Percentiles rank a stretch among this genome's conserved stretches.
Conservation (phyloP, 805 yeast species). For the Spathaspora sp. region DNA sequence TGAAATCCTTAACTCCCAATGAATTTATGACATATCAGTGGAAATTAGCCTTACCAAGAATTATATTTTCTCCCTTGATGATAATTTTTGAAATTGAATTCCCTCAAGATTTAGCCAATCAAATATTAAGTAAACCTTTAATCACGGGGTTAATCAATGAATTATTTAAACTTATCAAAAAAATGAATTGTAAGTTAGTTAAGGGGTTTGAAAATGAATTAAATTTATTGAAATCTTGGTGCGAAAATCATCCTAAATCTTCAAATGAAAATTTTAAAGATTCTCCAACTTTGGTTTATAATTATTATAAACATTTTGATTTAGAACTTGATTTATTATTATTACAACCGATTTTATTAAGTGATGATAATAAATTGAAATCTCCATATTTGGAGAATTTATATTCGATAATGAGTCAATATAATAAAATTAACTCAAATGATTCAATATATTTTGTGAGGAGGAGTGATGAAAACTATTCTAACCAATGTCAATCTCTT, state of each 20-base stretch:
- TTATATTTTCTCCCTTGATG: slow-evolving; percentile 74
- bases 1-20: slow-evolving; percentile 47
- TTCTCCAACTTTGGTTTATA: slow-evolving; percentile 62
- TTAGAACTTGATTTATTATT: slow-evolving; percentile 71
- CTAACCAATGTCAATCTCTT: background rate
- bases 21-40: slow-evolving; percentile 75
- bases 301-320: slow-evolving; percentile 49
- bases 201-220: slow-evolving; percentile 67
- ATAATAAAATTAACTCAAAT: slow-evolving; percentile 41
- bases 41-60: slow-evolving; percentile 76
- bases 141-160: slow-evolving; percentile 78
- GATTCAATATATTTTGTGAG: slow-evolving; percentile 30
- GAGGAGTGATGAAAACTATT: background rate
- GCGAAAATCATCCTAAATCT: slow-evolving; percentile 36
- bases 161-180: slow-evolving; percentile 64
- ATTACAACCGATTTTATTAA: slow-evolving; percentile 81
- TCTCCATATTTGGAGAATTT: slow-evolving; percentile 89
- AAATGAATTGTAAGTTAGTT: slow-evolving; percentile 73
- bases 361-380: slow-evolving; percentile 82
- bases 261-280: slow-evolving; percentile 31
- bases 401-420: slow-evolving; percentile 74
- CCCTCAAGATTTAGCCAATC: slow-evolving; percentile 55
- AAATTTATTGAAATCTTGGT: slow-evolving; percentile 53
- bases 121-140: slow-evolving; percentile 81
- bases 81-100: slow-evolving; percentile 68